Conservation (phyloP, 1,284 basidiomycete species). For the Boletus smithii region DNA sequence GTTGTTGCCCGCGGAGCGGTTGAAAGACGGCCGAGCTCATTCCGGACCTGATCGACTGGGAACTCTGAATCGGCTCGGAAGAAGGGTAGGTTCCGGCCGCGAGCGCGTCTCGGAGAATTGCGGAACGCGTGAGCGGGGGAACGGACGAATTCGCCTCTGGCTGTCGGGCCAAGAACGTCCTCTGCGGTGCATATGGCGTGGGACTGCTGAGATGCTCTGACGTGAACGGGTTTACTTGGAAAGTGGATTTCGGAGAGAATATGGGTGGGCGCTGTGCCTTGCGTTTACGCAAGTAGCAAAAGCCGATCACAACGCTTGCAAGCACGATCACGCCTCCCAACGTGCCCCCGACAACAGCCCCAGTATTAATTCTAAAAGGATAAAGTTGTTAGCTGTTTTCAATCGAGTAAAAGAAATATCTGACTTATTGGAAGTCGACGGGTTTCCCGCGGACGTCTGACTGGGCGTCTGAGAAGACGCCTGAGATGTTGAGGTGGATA, state of each 20-base stretch:
- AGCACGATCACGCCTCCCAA: slow-evolving; percentile 16
- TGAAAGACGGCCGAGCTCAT: too few relatives aligned
- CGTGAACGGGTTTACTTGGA: slow-evolving; percentile 7
- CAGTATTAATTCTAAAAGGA: slow-evolving; percentile 12
- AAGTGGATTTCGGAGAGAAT: neutral
- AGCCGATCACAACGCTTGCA: slow-evolving; percentile 1
- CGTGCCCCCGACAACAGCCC: slow-evolving; percentile 18
- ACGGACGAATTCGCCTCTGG: neutral
- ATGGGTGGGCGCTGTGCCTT: neutral
- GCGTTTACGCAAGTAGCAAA: slow-evolving; percentile 12
- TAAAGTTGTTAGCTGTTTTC: slow-evolving; percentile 6
- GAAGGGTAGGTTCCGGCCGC: neutral
- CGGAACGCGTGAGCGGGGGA: slow-evolving; percentile 8
- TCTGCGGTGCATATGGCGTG: neutral
- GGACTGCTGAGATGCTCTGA: neutral
- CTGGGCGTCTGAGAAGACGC: slow-evolving; percentile 9
- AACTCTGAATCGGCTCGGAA: neutral
- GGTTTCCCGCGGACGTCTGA: neutral
- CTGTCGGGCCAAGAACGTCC: neutral
- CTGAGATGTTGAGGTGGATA: slow-evolving; percentile 7
- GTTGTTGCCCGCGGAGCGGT: neutral
- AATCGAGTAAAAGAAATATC: neutral
- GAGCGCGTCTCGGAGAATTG: slow-evolving; percentile 15
- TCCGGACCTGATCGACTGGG: slow-evolving; percentile 1
- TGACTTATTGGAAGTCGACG: slow-evolving; percentile 13